Evolutionary conservation across 768 basidiomycete genomes (phyloP), one percentile per base, ranked within the genome.

Genomic region (Naganishia vishniacii): DNA sequence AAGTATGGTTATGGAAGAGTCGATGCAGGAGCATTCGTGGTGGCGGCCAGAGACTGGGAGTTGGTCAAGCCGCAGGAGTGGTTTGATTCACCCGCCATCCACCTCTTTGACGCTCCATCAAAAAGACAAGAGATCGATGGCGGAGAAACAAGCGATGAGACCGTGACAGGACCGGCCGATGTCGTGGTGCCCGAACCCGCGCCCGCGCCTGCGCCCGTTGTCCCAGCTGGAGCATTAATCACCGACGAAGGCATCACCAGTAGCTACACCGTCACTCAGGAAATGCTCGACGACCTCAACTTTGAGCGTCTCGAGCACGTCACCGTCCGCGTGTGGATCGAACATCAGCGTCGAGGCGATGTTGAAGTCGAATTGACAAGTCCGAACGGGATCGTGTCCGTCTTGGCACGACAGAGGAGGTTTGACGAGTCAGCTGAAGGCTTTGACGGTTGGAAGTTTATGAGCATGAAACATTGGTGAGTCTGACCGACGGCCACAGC

Each of bases 381-480:
- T 71, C 94, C 95, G 0, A 84, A 84, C 47, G 91, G 91, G 12
- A 81, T 98, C 67, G 86, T 80, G 73, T 95, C 91, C 73, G 81
- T 97, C 15, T 78, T 99, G 42, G 93, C 88, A 23, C 84, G 85
- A 20, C 81, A 81, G 62, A 84, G 95, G 66, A 71, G 80, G 34
- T 80, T 80, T 13, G 95, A 99, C 73, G 75, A 74, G 40, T 85
- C 83, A 18, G 75, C 71, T 4, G 82, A 81, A 9, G 94, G 95
- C 9, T 94, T 83, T 75, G 84, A 84, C n/a, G 93, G 90, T 0
- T 99, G 95, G 95, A 86, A 83, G n/a, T 99, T 99, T 75, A 98
- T 97, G 92, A 84, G 85, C 32, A 84, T 98, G 62, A 99, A 99
- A 78, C 95, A 99, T 72, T 99, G 95, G 94, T 93, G 64, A 75